phyloP scores from a whole-genome alignment of 2,329 filamentous ascomycete species.

The Penicillium polonicum region DNA sequence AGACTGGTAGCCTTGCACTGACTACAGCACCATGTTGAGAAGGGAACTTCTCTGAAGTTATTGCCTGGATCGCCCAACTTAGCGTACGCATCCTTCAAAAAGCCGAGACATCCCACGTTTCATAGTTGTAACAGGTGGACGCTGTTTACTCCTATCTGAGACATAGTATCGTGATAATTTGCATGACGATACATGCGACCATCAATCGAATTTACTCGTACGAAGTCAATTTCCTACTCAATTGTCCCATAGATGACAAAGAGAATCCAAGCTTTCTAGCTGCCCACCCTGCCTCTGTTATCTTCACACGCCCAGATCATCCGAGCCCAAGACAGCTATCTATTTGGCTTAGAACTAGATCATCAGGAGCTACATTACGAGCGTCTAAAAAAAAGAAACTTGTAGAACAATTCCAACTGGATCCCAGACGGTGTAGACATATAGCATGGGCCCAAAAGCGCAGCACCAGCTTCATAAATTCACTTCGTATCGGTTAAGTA shows the following conservation, averaged over 20 bases:
- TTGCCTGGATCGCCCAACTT: too few species aligned
- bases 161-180: too few species aligned
- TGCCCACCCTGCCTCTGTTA: background rate
- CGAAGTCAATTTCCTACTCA: background rate
- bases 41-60: too few species aligned
- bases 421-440: too few species aligned
- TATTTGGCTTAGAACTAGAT: background rate
- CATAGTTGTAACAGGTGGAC: too few species aligned
- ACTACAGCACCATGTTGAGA: too few species aligned
- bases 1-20: too few species aligned
- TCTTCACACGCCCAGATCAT: background rate
- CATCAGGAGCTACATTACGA: background rate
- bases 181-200: too few species aligned
- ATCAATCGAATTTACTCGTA: too few species aligned
- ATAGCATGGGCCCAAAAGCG: background rate
- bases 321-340: background rate
- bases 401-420: background rate
- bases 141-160: too few species aligned
- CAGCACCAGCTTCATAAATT: background rate
- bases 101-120: too few species aligned
- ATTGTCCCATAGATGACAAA: background rate
- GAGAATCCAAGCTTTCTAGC: background rate
- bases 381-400: background rate
- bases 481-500: background rate
- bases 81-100: too few species aligned